phyloP scores from a whole-genome alignment of 2,329 filamentous ascomycete species.

The Aspergillus sclerotialis region DNA sequence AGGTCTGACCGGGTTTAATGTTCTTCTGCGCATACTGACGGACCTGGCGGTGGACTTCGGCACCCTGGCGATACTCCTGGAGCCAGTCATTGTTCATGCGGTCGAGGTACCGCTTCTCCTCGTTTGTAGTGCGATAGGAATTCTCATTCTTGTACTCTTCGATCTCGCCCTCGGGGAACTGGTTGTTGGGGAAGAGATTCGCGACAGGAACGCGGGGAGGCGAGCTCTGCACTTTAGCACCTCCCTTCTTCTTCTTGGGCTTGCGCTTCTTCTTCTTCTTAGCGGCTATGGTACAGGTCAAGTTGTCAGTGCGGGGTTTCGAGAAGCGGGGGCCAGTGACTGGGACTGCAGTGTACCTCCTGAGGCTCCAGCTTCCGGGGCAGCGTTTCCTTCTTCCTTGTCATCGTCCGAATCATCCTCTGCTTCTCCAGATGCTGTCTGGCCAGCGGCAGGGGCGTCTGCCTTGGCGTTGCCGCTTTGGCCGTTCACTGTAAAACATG shows the following conservation, averaged over 20 bases:
- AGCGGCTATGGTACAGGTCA: constrained; percentile 23
- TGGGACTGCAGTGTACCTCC: constrained; percentile 34
- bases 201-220: constrained; percentile 69
- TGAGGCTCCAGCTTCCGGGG: constrained; percentile 29
- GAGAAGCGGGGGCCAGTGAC: too few relatives aligned
- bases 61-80: constrained; percentile 71
- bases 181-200: constrained; percentile 63
- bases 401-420: constrained; percentile 52
- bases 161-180: constrained; percentile 72
- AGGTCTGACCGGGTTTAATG: constrained; percentile 71
- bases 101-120: constrained; percentile 78
- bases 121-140: constrained; percentile 68
- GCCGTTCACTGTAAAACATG: constrained; percentile 28
- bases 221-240: constrained; percentile 63
- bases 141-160: constrained; percentile 74
- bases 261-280: constrained; percentile 85
- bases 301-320: constrained; percentile 2
- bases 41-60: constrained; percentile 85
- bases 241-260: constrained; percentile 57
- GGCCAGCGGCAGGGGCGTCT: constrained; percentile 22
- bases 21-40: constrained; percentile 74
- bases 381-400: constrained; percentile 42
- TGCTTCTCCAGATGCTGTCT: constrained; percentile 38
- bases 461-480: constrained; percentile 29
- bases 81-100: constrained; percentile 74